A percentile compares a stretch with the other conserved stretches of the same genome.
phyloP scores from a whole-genome alignment of 1,284 basidiomycete genomes.

The Neotropicomus parvogracilis region DNA sequence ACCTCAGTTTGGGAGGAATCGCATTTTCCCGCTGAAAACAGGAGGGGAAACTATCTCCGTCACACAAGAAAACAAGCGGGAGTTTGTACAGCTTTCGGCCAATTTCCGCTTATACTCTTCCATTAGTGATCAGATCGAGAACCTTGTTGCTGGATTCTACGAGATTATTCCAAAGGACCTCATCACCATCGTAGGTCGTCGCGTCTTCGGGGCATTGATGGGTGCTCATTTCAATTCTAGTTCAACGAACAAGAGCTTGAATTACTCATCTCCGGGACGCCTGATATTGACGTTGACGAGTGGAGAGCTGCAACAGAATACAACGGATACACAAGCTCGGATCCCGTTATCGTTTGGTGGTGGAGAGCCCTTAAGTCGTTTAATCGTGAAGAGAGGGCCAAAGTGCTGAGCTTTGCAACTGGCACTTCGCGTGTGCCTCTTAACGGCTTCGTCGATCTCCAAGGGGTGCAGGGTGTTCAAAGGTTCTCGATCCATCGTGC shows the following conservation, averaged over 20 bases:
- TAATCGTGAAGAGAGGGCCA: constrained; percentile 94
- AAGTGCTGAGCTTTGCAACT: constrained; percentile 95
- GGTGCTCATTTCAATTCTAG: constrained; percentile 40
- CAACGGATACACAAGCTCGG: constrained; percentile 80
- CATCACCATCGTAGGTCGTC: constrained; percentile 63
- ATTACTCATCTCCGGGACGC: constrained; percentile 94
- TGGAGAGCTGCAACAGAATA: constrained; percentile 95
- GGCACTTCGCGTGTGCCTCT: constrained; percentile 93
- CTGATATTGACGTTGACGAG: constrained; percentile 98
- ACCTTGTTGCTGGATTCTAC: constrained; percentile 89
- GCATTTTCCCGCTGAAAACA: constrained; percentile 82
- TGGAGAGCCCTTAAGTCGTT: constrained; percentile 98
- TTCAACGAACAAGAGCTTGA: constrained; percentile 99
- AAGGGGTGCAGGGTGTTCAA: constrained; percentile 93
- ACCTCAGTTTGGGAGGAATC: constrained; percentile 79
- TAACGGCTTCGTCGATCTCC: constrained; percentile 88
- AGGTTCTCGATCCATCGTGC: constrained; percentile 95
- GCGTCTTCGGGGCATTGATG: neutral
- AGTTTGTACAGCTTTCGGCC: constrained; percentile 91
- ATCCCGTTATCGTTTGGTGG: constrained; percentile 98
- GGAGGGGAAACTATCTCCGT: constrained; percentile 80
- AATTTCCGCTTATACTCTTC: constrained; percentile 92
- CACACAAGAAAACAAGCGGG: constrained; percentile 93
- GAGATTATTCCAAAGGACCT: constrained; percentile 91
- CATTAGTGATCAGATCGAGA: constrained; percentile 95